Conservation (phyloP, 306 rosid species). For the Trifolium dubium region DNA sequence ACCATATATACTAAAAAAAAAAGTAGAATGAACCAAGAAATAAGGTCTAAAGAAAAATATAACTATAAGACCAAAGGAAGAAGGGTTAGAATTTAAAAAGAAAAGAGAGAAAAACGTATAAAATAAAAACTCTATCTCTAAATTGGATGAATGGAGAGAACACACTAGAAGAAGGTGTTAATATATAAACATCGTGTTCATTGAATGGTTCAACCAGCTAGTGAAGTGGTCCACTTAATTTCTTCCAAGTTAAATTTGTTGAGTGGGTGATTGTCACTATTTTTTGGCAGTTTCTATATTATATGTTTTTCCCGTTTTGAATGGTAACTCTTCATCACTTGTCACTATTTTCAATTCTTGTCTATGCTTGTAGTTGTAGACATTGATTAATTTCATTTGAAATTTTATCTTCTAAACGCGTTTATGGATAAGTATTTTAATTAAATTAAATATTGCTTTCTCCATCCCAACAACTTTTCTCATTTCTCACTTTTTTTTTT, state of each 20-base stretch:
- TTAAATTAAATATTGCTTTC: background rate
- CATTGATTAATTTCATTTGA: background rate
- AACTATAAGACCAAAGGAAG: background rate
- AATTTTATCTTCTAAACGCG: background rate
- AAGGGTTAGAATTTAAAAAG: background rate
- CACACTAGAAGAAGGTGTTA: conserved; percentile 24
- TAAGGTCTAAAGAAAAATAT: background rate
- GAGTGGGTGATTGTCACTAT: conserved; percentile 17
- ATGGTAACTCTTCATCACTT: conserved; percentile 10
- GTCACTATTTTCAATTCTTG: conserved; percentile 12
- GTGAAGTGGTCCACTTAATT: conserved; percentile 3
- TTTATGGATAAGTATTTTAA: background rate
- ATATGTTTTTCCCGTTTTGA: conserved; percentile 30
- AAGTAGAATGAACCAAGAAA: background rate
- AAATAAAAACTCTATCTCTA: conserved; percentile 36
- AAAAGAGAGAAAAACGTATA: conserved; percentile 43
- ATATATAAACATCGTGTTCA: conserved; percentile 30
- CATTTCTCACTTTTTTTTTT: background rate
- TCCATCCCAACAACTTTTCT: background rate
- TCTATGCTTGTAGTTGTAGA: conserved; percentile 4
- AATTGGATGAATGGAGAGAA: conserved; percentile 4
- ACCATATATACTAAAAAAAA: too few relatives aligned
- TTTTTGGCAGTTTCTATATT: conserved; percentile 44
- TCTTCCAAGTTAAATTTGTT: conserved; percentile 1
- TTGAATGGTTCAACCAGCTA: conserved; percentile 34